Evolutionary conservation across 495 filamentous ascomycete genomes (phyloP), one percentile per base, ranked within the genome.

Genomic region (Tuber indicum): DNA sequence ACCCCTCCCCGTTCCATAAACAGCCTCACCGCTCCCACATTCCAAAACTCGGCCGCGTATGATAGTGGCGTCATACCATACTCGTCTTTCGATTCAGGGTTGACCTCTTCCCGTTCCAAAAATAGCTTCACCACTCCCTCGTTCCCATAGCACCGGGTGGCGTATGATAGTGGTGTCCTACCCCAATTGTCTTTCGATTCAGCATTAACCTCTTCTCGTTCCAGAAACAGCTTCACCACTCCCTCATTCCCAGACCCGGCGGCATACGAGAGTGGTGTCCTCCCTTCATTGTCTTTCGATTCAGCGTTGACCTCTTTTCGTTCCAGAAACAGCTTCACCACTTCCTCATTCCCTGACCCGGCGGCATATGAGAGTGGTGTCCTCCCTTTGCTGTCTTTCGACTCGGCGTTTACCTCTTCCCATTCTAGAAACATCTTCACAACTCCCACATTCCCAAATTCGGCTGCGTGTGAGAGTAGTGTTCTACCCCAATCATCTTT

Each of bases 331-430:
- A 76, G 6, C 66, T 39, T 23, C 3, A 79, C 86, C 74, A 87
- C 76, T 19, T 70, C 83, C 49, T 83, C 78, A 72, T 86, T 80
- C 5, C 85, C 85, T 19, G 75, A 74, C 69, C 74, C 76, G 43
- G 85, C 84, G 19, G 86, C 86, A 75, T 74, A 84, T 10, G 81
- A 84, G 49, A 88, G 82, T 42, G 86, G 83, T 6, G 82, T 86
- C 52, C 77, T 76, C 19, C 78, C 76, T 21, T 76, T 58, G 2
- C 23, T 72, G 66, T 78, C 70, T 62, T 49, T 72, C 3, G 74
- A 45, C 16, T 82, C 75, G 16, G 17, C 44, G 36, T 74, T 41
- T 4, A 75, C 73, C 32, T 71, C 76, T 43, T 49, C 46, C 32
- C 42, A 49, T 10, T 69, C 73, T 39, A 75, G 32, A 45, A 75